Conservation (phyloP, 768 basidiomycete genomes). For the Filobasidium floriforme region DNA sequence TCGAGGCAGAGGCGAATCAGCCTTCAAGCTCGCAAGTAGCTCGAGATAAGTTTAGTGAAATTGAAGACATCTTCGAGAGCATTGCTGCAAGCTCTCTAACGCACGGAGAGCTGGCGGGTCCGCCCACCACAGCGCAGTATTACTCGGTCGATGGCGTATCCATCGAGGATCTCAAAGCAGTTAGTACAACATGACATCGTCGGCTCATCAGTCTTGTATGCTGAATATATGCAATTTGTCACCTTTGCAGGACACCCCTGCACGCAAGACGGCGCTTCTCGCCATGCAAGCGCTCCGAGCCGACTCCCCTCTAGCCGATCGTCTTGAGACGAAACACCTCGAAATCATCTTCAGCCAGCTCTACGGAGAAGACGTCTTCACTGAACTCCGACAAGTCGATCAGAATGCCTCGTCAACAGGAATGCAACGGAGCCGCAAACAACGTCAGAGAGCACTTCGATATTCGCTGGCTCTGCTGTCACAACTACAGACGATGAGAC, state of each 20-base stretch:
- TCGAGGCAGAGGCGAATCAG: no score
- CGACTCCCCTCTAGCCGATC: not conserved
- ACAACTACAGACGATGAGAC: not conserved
- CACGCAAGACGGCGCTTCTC: not conserved
- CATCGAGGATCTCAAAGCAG: not conserved
- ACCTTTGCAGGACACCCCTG: not conserved
- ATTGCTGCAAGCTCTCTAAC: not conserved
- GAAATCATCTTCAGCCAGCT: slow-evolving; percentile 5
- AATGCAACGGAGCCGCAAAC: not conserved
- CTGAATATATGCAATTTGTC: not conserved
- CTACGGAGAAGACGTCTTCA: slow-evolving; percentile 3
- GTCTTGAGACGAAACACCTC: not conserved
- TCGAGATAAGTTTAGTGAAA: no score
- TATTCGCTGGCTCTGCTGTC: slow-evolving; percentile 5
- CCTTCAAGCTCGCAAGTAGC: no score
- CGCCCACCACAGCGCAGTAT: not conserved
- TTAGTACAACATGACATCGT: no score
- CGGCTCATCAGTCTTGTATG: no score
- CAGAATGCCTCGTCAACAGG: not conserved
- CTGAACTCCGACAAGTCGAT: not conserved
- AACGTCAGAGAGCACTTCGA: not conserved
- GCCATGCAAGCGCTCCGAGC: slow-evolving; percentile 3
- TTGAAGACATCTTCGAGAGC: no score
- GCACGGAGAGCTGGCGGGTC: not conserved
- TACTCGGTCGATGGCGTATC: slow-evolving; percentile 1